A percentile compares a stretch with the other conserved stretches of the same genome.
Conservation (phyloP, 768 basidiomycete genomes). For the Suillus lakei region DNA sequence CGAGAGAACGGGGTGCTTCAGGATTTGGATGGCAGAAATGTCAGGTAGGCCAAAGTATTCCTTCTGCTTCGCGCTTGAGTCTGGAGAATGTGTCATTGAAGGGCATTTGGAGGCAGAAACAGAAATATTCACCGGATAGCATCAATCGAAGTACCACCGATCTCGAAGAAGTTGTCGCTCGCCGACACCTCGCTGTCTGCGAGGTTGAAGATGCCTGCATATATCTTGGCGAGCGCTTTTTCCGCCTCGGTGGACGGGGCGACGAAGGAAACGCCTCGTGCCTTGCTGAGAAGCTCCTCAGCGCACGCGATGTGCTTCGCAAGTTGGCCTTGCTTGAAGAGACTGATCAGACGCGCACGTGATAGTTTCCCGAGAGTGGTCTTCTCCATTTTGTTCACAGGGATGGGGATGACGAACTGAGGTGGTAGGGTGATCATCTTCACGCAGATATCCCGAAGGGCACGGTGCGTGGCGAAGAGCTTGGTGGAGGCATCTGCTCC, state of each 20-base stretch:
- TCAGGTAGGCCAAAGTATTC: slow-evolving; percentile 32
- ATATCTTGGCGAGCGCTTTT: slow-evolving; percentile 32
- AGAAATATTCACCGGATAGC: slow-evolving; percentile 24
- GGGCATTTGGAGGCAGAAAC: neutral
- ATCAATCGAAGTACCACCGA: slow-evolving; percentile 48
- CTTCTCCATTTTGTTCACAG: slow-evolving; percentile 41
- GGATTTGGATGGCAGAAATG: slow-evolving; percentile 44
- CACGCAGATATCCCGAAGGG: slow-evolving; percentile 35
- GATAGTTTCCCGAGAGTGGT: slow-evolving; percentile 51
- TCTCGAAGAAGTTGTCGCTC: slow-evolving; percentile 44
- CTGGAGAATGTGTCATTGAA: slow-evolving; percentile 7
- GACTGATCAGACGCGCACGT: slow-evolving; percentile 38
- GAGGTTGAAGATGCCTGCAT: slow-evolving; percentile 38
- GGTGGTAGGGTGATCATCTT: slow-evolving; percentile 41
- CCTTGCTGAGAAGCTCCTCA: slow-evolving; percentile 26
- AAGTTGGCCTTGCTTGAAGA: slow-evolving; percentile 41
- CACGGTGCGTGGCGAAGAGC: slow-evolving; percentile 31
- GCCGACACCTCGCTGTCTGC: slow-evolving; percentile 27
- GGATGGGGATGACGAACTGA: slow-evolving; percentile 43
- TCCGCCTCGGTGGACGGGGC: slow-evolving; percentile 30
- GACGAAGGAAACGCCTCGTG: slow-evolving; percentile 28
- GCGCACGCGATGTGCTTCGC: slow-evolving; percentile 33
- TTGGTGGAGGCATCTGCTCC: slow-evolving; percentile 27
- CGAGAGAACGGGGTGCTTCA: slow-evolving; percentile 38
- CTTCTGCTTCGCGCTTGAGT: slow-evolving; percentile 34